phyloP scores from a whole-genome alignment of 2,329 filamentous ascomycete genomes.

The Talaromyces verruculosus region DNA sequence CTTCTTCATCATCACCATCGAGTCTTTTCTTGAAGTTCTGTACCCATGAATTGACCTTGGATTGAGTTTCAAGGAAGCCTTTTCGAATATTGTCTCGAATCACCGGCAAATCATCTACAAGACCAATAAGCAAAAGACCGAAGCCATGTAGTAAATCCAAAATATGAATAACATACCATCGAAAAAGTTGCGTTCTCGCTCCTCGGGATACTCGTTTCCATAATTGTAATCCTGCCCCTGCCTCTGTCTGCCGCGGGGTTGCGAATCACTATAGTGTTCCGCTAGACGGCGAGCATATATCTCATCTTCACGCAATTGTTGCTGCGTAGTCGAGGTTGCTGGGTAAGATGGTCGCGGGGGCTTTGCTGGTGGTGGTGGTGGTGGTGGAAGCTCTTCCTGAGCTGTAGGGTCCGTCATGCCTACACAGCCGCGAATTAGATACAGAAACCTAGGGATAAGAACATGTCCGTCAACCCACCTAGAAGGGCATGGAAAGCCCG shows the following conservation, averaged over 20 bases:
- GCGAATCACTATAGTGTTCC: constrained; percentile 71
- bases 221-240: constrained; percentile 52
- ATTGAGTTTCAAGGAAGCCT: constrained; percentile 91
- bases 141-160: neutral
- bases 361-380: constrained; percentile 72
- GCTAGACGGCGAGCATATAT: constrained; percentile 88
- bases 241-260: constrained; percentile 34
- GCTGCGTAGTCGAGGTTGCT: constrained; percentile 59
- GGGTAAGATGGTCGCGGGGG: constrained; percentile 70
- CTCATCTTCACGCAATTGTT: constrained; percentile 87
- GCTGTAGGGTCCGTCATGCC: constrained; percentile 80
- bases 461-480: constrained; percentile 52
- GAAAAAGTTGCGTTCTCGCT: constrained; percentile 83
- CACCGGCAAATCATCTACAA: constrained; percentile 79
- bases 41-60: constrained; percentile 90
- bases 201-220: constrained; percentile 52
- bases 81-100: constrained; percentile 92
- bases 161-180: constrained; percentile 55
- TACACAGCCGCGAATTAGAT: constrained; percentile 31
- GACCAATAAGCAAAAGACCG: constrained; percentile 20
- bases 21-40: constrained; percentile 87
- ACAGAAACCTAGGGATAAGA: neutral
- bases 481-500: constrained; percentile 93
- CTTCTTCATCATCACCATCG: constrained; percentile 78
- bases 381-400: constrained; percentile 65